These are phyloP conservation scores for Niveomyces coronatus DNA, from an alignment of 2,329 filamentous ascomycete genomes.

Conservation along the genomic window DNA sequence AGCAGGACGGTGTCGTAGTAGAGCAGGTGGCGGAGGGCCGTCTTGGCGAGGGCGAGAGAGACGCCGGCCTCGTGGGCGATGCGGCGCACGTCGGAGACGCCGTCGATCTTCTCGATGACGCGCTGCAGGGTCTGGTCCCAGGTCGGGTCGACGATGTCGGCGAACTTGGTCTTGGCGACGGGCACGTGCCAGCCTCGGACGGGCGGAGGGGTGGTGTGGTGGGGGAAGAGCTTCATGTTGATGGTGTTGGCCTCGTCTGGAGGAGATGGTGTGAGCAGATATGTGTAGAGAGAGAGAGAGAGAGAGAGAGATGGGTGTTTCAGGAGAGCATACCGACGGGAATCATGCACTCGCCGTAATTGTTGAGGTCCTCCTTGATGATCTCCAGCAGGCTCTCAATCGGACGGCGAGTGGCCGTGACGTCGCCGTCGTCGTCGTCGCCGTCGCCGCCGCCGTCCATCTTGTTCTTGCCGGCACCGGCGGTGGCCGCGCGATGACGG, in stretches of 20 bases:
- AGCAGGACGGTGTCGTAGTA: slow-evolving; percentile 89
- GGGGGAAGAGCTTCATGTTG: slow-evolving; percentile 91
- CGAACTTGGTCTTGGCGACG: slow-evolving; percentile 57
- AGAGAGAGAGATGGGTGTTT: not conserved
- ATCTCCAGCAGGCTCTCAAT: slow-evolving; percentile 81
- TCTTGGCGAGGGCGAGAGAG: slow-evolving; percentile 74
- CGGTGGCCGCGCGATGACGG: slow-evolving; percentile 22
- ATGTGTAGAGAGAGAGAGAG: not conserved
- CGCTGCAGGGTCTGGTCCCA: slow-evolving; percentile 71
- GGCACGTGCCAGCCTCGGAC: slow-evolving; percentile 89
- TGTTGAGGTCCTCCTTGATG: slow-evolving; percentile 79
- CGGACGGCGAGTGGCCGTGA: slow-evolving; percentile 41
- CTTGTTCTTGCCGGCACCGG: slow-evolving; percentile 26
- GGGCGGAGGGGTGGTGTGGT: slow-evolving; percentile 63
- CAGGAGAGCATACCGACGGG: slow-evolving; percentile 56
- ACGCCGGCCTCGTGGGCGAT: slow-evolving; percentile 81
- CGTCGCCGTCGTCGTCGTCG: slow-evolving; percentile 24
- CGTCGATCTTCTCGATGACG: slow-evolving; percentile 80
- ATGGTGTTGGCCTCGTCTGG: slow-evolving; percentile 85
- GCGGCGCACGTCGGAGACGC: slow-evolving; percentile 77
- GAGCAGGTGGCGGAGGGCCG: slow-evolving; percentile 78
- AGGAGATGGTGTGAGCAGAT: not conserved
- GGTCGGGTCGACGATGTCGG: slow-evolving; percentile 52
- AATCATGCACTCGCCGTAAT: slow-evolving; percentile 98
- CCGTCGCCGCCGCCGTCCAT: slow-evolving; percentile 19